phyloP scores from a whole-genome alignment of 352 stramenopile species.

The Phytophthora idaei region DNA sequence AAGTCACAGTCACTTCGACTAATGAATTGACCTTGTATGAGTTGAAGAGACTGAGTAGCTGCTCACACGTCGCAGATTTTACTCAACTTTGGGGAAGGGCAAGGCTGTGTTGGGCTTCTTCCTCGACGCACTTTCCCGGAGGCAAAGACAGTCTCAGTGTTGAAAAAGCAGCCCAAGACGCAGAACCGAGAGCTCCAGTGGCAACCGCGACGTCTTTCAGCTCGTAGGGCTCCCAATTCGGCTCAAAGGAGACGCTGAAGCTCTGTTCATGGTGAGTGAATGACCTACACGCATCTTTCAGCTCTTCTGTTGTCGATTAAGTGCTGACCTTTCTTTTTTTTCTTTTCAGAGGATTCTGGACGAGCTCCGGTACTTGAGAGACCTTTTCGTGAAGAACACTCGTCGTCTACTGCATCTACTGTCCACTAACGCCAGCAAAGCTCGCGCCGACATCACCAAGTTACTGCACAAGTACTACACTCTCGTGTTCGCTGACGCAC shows the following conservation, averaged over 20 bases:
- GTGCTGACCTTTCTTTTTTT: slow-evolving; percentile 16
- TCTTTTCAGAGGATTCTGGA: slow-evolving; percentile 21
- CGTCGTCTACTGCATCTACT: slow-evolving; percentile 25
- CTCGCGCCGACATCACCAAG: slow-evolving; percentile 7
- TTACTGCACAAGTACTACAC: slow-evolving; percentile 23
- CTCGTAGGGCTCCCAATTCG: slow-evolving; percentile 10
- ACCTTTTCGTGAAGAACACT: slow-evolving; percentile 32
- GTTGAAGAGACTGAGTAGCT: slow-evolving; percentile 8
- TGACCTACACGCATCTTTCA: neutral
- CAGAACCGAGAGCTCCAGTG: neutral
- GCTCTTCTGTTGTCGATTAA: neutral
- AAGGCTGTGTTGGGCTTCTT: slow-evolving; percentile 4
- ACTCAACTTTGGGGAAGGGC: slow-evolving; percentile 21
- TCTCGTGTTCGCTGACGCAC: slow-evolving; percentile 24
- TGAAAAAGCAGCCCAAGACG: slow-evolving; percentile 10
- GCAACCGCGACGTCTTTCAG: neutral
- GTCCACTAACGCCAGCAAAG: slow-evolving; percentile 13
- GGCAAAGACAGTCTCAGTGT: slow-evolving; percentile 2
- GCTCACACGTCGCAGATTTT: slow-evolving; percentile 37
- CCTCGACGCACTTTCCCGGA: neutral
- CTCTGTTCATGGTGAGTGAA: slow-evolving; percentile 28
- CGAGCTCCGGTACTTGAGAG: slow-evolving; percentile 19
- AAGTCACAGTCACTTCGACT: slow-evolving; percentile 12
- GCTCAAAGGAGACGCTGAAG: slow-evolving; percentile 9
- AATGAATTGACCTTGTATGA: slow-evolving; percentile 15